Evolutionary conservation across 371 early-diverging fungal species (phyloP), one percentile per base, ranked within the genome.

Genomic region (Haplosporangium sp.): DNA sequence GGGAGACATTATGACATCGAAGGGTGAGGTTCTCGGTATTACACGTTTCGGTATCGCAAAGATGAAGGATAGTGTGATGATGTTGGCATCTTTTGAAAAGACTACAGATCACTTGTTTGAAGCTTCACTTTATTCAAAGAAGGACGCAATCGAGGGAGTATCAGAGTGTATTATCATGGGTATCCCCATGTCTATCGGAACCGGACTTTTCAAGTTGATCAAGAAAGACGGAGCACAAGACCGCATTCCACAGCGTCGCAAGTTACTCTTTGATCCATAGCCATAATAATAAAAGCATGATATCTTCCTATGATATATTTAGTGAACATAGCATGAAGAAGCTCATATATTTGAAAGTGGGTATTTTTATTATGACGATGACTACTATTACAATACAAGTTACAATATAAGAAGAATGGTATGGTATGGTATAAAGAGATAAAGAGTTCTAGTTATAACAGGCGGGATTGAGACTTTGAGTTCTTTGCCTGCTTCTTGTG

Each of bases 71-170:
- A 94, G 95, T 77, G 99, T 99, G n/a, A 92, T 99, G 71, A 99
- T 99, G 97, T 89, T 99, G 77, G 99, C 99, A 1, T 98, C 98
- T 45, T 99, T 99, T 85, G 99, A 99, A 87, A 98, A 98, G 90
- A 99, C 99, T 2, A 96, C 98, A 0, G 99, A 99, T 79, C 99
- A 99, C 79, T 86, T 99, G 77, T 99, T 99, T 83, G 98, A 99
- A 61, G 99, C 99, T 0, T 94, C 99, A 1, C 88, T 98, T 74
- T 96, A 93, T 82, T 93, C 95, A 64, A 96, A 98, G 83, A 89
- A 91, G 69, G 99, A 99, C 84, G 88, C 86, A 45, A 94, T 99
- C 71, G 91, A 94, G 37, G 99, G 99, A 57, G 99, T 99, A 0
- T 95, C 96, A 15, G 99, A 99, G 86, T 95, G 97, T 78, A 99